Evolutionary conservation across 139 green algal species (phyloP).

Genomic region (Micractinium sp.): DNA sequence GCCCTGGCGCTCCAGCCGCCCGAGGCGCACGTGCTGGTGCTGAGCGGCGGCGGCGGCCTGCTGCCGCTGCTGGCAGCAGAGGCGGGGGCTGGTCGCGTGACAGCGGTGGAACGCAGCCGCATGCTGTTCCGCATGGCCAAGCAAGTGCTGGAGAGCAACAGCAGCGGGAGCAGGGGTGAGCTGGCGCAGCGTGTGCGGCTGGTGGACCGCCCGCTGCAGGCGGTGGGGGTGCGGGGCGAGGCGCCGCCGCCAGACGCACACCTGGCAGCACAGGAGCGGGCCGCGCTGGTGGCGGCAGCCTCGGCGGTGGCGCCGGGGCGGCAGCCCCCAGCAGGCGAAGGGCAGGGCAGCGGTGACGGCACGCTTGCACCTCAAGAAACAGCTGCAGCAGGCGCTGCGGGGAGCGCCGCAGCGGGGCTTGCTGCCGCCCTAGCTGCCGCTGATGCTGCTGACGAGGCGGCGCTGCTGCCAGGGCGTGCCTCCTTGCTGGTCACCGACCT

Average conservation of each 20-base stretch:
- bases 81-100: slow-evolving; percentile 47
- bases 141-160: slow-evolving; percentile 58
- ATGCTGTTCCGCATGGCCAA: slow-evolving; percentile 74
- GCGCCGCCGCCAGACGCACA: slow-evolving; percentile 3
- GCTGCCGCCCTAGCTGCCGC: no score
- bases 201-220: slow-evolving; percentile 26
- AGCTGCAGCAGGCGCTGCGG: not conserved
- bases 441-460: not conserved
- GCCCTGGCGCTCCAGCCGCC: slow-evolving; percentile 2
- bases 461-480: slow-evolving; percentile 42
- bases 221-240: slow-evolving; percentile 23
- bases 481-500: slow-evolving; percentile 70
- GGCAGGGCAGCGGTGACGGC: no score
- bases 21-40: slow-evolving; percentile 49
- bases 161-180: not conserved
- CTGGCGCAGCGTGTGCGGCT: not conserved
- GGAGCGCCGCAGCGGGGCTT: no score
- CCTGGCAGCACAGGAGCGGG: not conserved
- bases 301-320: not conserved
- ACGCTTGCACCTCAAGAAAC: not conserved
- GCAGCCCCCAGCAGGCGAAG: not conserved
- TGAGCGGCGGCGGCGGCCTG: slow-evolving; percentile 55
- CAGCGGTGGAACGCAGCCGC: slow-evolving; percentile 55
- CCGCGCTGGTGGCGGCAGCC: not conserved
- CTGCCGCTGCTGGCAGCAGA: slow-evolving; percentile 54